A percentile compares a stretch with the other conserved stretches of the same genome.
Conservation (phyloP, 164 flowering plant species). For the Protea cynaroides region DNA sequence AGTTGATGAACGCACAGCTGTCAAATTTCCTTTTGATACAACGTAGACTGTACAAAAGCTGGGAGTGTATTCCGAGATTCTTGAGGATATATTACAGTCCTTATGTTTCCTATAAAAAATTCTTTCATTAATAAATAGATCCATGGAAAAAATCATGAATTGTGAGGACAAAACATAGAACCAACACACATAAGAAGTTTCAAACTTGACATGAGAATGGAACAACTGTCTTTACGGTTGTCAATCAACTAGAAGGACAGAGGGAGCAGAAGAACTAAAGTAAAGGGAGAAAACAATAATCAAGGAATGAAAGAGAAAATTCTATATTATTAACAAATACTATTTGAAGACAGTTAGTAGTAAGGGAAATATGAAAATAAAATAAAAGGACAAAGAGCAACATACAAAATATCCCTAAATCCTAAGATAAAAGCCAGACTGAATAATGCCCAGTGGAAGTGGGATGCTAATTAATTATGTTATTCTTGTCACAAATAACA, state of each 20-base stretch:
- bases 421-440: no score
- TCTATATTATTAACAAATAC: no score
- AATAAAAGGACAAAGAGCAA: no score
- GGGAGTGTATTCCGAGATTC: slow-evolving; percentile 59
- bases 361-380: no score
- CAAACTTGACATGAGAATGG: background rate
- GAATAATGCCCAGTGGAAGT: no score
- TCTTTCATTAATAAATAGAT: background rate
- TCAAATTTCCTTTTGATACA: slow-evolving; percentile 65
- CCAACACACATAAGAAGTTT: background rate
- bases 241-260: background rate
- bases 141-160: background rate
- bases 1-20: slow-evolving; percentile 54
- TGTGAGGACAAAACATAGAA: background rate
- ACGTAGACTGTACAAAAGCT: slow-evolving; percentile 65
- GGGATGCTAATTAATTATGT: no score
- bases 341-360: no score
- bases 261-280: background rate
- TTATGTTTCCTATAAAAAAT: slow-evolving; percentile 33
- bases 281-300: background rate
- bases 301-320: no score
- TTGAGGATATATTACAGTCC: slow-evolving; percentile 36
- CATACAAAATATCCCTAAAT: no score
- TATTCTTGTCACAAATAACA: no score
- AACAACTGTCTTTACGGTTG: background rate